A percentile compares a stretch with the other conserved stretches of the same genome.
phyloP scores from a whole-genome alignment of 495 filamentous ascomycete genomes.

The Penicillium canescens region DNA sequence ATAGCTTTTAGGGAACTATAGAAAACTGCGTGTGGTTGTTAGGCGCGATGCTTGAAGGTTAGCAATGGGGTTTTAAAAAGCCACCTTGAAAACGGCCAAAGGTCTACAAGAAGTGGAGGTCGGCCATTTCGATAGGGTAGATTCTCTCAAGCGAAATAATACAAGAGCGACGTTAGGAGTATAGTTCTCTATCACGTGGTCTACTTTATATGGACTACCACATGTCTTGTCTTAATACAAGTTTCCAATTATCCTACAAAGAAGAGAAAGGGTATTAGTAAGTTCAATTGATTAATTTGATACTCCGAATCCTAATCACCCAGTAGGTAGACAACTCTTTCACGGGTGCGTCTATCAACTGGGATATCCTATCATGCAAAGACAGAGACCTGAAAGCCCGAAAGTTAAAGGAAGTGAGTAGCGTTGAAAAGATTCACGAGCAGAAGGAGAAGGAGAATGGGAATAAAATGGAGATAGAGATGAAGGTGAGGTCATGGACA shows the following conservation, averaged over 20 bases:
- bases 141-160: too few relatives aligned
- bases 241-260: not conserved
- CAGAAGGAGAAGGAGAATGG: not conserved
- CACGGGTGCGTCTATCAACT: not conserved
- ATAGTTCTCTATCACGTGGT: too few relatives aligned
- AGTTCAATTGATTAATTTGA: not conserved
- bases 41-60: too few relatives aligned
- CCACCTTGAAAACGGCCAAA: too few relatives aligned
- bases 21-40: too few relatives aligned
- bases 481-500: not conserved
- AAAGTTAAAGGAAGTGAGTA: not conserved
- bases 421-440: not conserved
- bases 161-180: too few relatives aligned
- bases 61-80: too few relatives aligned
- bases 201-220: too few relatives aligned
- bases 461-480: conserved; percentile 1
- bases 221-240: too few relatives aligned
- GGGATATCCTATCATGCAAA: conserved; percentile 14
- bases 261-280: not conserved
- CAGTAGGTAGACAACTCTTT: not conserved
- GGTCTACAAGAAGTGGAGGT: too few relatives aligned
- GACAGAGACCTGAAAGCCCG: conserved; percentile 2
- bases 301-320: not conserved
- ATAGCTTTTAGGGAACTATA: too few relatives aligned
- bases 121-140: too few relatives aligned